Percentiles rank a stretch among this genome's conserved stretches.
phyloP scores from a whole-genome alignment of 345 rosid genomes.

The Syzygium jambos region DNA sequence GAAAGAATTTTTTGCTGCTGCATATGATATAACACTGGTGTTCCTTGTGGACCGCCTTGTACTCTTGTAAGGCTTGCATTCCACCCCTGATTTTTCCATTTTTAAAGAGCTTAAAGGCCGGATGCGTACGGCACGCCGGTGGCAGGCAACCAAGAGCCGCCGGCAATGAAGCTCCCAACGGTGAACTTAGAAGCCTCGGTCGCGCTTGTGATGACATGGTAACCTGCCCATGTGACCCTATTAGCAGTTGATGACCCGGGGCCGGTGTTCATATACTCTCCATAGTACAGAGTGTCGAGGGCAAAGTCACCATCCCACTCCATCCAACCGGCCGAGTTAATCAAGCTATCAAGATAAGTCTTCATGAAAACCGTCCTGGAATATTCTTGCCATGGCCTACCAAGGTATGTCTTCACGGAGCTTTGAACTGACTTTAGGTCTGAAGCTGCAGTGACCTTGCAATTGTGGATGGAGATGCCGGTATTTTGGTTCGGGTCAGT shows the following conservation, averaged over 20 bases:
- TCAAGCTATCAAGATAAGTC: constrained; percentile 32
- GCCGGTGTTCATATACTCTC: constrained; percentile 40
- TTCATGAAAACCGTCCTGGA: constrained; percentile 36
- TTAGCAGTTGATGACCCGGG: constrained; percentile 27
- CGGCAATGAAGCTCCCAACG: constrained; percentile 32
- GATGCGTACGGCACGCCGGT: constrained; percentile 36
- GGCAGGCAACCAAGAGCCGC: constrained; percentile 37
- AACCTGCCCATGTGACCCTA: constrained; percentile 46
- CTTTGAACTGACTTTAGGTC: constrained; percentile 33
- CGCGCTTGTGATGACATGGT: constrained; percentile 26
- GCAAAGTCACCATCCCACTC: constrained; percentile 46
- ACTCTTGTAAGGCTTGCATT: background rate
- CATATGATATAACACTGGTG: background rate
- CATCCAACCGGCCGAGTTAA: constrained; percentile 45
- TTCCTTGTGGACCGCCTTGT: background rate
- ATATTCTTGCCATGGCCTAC: constrained; percentile 46
- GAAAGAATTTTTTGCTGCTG: background rate
- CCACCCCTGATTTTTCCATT: background rate
- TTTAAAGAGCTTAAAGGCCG: constrained; percentile 20
- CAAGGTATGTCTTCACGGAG: constrained; percentile 39
- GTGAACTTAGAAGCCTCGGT: constrained; percentile 36
- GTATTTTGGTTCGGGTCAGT: constrained; percentile 57
- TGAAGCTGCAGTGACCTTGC: constrained; percentile 33
- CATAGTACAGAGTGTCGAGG: constrained; percentile 38
- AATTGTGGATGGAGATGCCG: constrained; percentile 47